A percentile compares a stretch with the other conserved stretches of the same genome.
Evolutionary conservation across 495 filamentous ascomycete genomes (phyloP).

Genomic region (Umbilicaria muhlenbergii): DNA sequence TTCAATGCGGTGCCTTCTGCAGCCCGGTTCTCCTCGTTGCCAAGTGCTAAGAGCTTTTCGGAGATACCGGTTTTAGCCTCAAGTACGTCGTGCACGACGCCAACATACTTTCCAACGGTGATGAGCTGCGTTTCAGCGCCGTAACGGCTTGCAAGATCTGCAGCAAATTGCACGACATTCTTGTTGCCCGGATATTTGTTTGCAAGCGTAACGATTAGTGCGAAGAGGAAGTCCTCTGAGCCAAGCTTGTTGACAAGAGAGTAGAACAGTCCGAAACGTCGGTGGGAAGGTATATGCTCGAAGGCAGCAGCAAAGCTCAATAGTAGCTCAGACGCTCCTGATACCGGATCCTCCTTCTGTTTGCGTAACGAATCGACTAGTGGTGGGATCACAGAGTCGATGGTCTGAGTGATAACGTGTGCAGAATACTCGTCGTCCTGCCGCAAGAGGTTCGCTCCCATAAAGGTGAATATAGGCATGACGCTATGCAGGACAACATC

Average conservation of each 20-base stretch:
- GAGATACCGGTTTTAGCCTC: conserved; percentile 56
- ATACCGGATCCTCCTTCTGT: conserved; percentile 58
- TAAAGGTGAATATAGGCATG: conserved; percentile 98
- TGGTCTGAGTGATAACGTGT: conserved; percentile 72
- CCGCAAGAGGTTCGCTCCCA: conserved; percentile 73
- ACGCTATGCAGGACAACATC: conserved; percentile 86
- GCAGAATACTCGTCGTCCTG: conserved; percentile 93
- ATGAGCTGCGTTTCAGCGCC: conserved; percentile 47
- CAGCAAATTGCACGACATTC: conserved; percentile 26
- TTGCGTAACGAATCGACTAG: conserved; percentile 74
- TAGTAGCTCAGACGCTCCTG: conserved; percentile 69
- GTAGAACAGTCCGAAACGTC: conserved; percentile 63
- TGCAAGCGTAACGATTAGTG: conserved; percentile 52
- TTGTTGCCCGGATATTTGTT: conserved; percentile 45
- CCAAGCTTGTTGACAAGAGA: conserved; percentile 69
- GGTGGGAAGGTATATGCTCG: conserved; percentile 79
- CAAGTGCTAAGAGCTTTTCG: conserved; percentile 45
- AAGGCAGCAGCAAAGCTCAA: conserved; percentile 88
- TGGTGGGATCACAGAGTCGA: conserved; percentile 78
- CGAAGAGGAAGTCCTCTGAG: conserved; percentile 63
- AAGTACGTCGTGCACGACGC: conserved; percentile 54
- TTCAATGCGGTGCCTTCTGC: conserved; percentile 42
- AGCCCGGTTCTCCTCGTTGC: conserved; percentile 44
- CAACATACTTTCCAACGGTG: conserved; percentile 55
- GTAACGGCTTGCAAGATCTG: conserved; percentile 32